Percentiles rank a stretch among this genome's conserved stretches.
These are phyloP conservation scores for Coniella lustricola DNA, from an alignment of 2,329 filamentous ascomycete genomes.

Conservation along the genomic window DNA sequence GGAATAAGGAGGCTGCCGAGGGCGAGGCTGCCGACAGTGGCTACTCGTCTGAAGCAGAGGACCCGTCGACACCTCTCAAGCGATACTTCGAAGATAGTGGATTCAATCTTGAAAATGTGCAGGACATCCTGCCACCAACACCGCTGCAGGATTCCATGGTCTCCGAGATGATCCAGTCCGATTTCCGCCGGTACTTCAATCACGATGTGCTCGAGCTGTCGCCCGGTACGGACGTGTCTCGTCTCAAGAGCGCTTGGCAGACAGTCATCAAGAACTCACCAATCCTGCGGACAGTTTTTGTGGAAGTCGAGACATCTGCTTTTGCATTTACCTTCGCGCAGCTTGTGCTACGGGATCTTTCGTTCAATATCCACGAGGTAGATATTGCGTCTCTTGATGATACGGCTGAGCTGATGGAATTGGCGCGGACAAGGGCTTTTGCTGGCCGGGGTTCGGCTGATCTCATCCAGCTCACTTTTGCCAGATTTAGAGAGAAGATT, in stretches of 20 bases:
- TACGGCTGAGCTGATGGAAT: slow-evolving; percentile 29
- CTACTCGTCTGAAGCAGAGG: slow-evolving; percentile 17
- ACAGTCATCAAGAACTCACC: slow-evolving; percentile 53
- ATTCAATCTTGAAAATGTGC: slow-evolving; percentile 34
- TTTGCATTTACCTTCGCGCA: slow-evolving; percentile 46
- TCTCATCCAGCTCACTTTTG: slow-evolving; percentile 45
- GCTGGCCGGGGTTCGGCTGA: slow-evolving; percentile 27
- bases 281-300: slow-evolving; percentile 70
- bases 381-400: slow-evolving; percentile 25
- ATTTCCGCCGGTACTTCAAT: slow-evolving; percentile 75
- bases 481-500: slow-evolving; percentile 23
- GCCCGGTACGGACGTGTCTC: slow-evolving; percentile 44
- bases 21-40: slow-evolving; percentile 6
- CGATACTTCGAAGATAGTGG: slow-evolving; percentile 29
- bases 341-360: slow-evolving; percentile 29
- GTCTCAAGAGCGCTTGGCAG: slow-evolving; percentile 55
- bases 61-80: slow-evolving; percentile 29
- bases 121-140: slow-evolving; percentile 65
- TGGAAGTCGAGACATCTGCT: slow-evolving; percentile 54
- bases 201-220: slow-evolving; percentile 65
- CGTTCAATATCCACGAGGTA: slow-evolving; percentile 19
- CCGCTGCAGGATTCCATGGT: slow-evolving; percentile 84
- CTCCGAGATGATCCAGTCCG: slow-evolving; percentile 70
- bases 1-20: neutral
- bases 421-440: slow-evolving; percentile 31